A percentile compares a stretch with the other conserved stretches of the same genome.
phyloP scores from a whole-genome alignment of 257 asterid species.

The Nemophila menziesii region DNA sequence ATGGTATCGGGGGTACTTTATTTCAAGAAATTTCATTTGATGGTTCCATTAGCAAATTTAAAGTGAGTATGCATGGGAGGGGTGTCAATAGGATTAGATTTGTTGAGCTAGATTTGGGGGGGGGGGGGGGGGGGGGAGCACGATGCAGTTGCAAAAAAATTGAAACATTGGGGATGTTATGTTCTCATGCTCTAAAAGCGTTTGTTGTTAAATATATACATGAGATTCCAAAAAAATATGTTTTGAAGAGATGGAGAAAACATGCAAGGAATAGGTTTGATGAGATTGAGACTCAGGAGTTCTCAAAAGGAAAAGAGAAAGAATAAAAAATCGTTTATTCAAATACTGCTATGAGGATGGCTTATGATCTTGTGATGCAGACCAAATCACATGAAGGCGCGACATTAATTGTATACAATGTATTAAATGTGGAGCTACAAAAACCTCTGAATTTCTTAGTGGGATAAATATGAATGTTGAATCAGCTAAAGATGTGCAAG shows the following conservation, averaged over 20 bases:
- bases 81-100: not conserved
- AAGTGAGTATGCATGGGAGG: not conserved
- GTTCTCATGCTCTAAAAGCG: constrained; percentile 4
- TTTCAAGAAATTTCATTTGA: not conserved
- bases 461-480: not conserved
- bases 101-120: not conserved
- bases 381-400: constrained; percentile 6
- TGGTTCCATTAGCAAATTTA: not conserved
- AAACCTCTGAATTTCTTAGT: too few species aligned
- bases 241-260: constrained; percentile 6
- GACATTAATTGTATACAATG: constrained; percentile 2
- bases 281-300: not conserved
- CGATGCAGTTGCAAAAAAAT: constrained; percentile 5
- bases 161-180: constrained; percentile 8
- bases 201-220: constrained; percentile 3
- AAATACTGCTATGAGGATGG: constrained; percentile 2
- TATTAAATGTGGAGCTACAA: not conserved
- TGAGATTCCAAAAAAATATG: not conserved
- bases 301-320: too few species aligned
- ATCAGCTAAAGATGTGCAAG: too few species aligned
- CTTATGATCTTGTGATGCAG: constrained; percentile 6
- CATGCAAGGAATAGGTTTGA: not conserved
- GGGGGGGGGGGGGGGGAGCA: not conserved
- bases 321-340: too few species aligned
- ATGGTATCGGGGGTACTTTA: constrained; percentile 2